These are phyloP conservation scores for Inonotus obliquus DNA, from an alignment of 1,284 basidiomycete species.

Conservation along the genomic window DNA sequence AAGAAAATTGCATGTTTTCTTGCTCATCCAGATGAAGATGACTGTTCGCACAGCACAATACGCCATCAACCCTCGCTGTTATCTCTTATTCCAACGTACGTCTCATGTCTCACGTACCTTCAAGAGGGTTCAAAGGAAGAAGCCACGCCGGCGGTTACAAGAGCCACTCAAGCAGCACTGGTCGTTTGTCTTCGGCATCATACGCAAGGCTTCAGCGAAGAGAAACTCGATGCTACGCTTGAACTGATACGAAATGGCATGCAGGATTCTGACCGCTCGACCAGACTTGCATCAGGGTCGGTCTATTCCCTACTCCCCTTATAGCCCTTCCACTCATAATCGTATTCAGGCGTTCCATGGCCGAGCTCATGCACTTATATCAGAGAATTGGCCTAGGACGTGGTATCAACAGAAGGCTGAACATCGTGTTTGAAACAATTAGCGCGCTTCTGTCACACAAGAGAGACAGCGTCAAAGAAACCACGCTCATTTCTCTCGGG, in stretches of 20 bases:
- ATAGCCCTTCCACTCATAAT: conserved; percentile 9
- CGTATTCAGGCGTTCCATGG: conserved; percentile 37
- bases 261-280: conserved; percentile 48
- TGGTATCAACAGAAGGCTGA: conserved; percentile 33
- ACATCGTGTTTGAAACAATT: conserved; percentile 43
- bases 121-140: conserved; percentile 43
- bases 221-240: conserved; percentile 34
- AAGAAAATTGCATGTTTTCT: conserved; percentile 38
- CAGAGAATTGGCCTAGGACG: conserved; percentile 25
- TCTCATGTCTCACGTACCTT: conserved; percentile 37
- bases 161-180: conserved; percentile 41
- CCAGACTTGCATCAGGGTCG: conserved; percentile 66
- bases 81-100: conserved; percentile 34
- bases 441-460: conserved; percentile 42
- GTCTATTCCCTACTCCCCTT: conserved; percentile 24
- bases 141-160: conserved; percentile 42
- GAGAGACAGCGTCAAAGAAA: conserved; percentile 51
- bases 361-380: conserved; percentile 42
- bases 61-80: conserved; percentile 24
- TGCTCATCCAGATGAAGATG: conserved; percentile 32
- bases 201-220: conserved; percentile 30
- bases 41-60: conserved; percentile 26
- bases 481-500: conserved; percentile 55
- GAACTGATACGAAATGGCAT: conserved; percentile 45
- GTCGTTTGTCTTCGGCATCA: conserved; percentile 46